phyloP scores from a whole-genome alignment of 2,329 filamentous ascomycete species.

The Cyphellophora europaea region DNA sequence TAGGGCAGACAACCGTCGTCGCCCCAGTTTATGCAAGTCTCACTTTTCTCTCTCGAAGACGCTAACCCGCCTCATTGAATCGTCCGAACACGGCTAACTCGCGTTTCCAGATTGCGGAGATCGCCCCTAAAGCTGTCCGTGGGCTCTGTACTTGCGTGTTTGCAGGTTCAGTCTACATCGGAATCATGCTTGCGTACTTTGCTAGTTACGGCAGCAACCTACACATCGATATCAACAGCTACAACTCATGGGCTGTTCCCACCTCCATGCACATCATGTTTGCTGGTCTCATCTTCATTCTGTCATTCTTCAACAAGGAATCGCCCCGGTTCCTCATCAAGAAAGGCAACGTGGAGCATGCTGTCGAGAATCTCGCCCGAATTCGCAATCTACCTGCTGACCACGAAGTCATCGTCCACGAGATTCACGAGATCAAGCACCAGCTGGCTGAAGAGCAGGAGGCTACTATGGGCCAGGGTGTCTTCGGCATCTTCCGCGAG shows the following conservation, averaged over 20 bases:
- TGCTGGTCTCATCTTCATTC: constrained; percentile 58
- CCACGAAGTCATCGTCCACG: constrained; percentile 51
- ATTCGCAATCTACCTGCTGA: constrained; percentile 52
- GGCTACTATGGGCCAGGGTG: constrained; percentile 57
- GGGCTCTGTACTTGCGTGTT: constrained; percentile 67
- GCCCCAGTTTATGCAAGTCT: constrained; percentile 50
- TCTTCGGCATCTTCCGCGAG: constrained; percentile 58
- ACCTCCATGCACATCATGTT: constrained; percentile 72
- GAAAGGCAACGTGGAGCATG: constrained; percentile 45
- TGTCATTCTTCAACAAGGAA: constrained; percentile 61
- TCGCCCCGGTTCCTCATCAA: constrained; percentile 65
- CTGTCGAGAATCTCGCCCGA: constrained; percentile 37
- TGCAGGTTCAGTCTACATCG: constrained; percentile 63
- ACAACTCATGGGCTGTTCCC: constrained; percentile 50
- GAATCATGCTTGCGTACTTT: constrained; percentile 68
- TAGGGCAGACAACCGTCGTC: constrained; percentile 33
- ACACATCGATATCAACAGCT: constrained; percentile 38
- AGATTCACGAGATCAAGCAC: constrained; percentile 55
- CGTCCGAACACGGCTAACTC: too few species aligned
- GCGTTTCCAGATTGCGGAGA: constrained; percentile 53
- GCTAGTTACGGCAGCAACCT: constrained; percentile 39
- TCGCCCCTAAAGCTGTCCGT: constrained; percentile 58
- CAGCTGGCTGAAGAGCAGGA: constrained; percentile 63
- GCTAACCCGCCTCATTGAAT: too few species aligned
- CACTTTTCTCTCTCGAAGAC: too few species aligned